phyloP scores from a whole-genome alignment of 257 asterid species.

The Nicotiana sylvestris region DNA sequence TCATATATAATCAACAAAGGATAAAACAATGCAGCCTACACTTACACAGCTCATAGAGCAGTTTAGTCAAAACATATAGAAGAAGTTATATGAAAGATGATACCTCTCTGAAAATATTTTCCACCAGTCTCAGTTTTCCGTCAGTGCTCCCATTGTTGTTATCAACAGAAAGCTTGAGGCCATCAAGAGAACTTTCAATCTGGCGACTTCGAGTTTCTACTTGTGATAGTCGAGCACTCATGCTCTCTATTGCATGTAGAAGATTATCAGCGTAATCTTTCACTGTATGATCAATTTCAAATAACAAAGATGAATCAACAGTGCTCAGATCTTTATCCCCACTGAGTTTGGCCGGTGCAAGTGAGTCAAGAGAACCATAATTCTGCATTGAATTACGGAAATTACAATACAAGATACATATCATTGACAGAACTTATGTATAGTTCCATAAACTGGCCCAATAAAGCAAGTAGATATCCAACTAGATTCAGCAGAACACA shows the following conservation, averaged over 20 bases:
- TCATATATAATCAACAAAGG: not conserved
- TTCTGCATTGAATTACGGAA: slow-evolving; percentile 28
- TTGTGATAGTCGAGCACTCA: slow-evolving; percentile 76
- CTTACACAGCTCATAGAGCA: not conserved
- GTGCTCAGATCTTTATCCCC: slow-evolving; percentile 51
- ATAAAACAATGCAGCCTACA: not conserved
- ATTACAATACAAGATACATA: no score
- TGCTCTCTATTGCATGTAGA: slow-evolving; percentile 62
- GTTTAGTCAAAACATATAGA: not conserved
- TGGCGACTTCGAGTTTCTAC: slow-evolving; percentile 70
- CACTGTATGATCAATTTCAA: slow-evolving; percentile 77
- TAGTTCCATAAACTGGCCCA: no score
- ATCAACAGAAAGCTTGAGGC: slow-evolving; percentile 64
- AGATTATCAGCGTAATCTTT: slow-evolving; percentile 73
- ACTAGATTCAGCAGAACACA: no score
- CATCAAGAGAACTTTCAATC: slow-evolving; percentile 76
- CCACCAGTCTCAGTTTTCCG: slow-evolving; percentile 71
- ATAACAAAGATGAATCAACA: slow-evolving; percentile 40
- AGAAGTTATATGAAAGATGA: not conserved
- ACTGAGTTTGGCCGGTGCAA: slow-evolving; percentile 54
- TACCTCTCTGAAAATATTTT: slow-evolving; percentile 82
- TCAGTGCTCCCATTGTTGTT: slow-evolving; percentile 64
- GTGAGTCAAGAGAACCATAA: slow-evolving; percentile 51
- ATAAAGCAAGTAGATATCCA: no score
- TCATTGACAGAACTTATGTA: no score